Base-by-base conservation (phyloP, 2,329 filamentous ascomycete species). In the Epichloe coenophiala region DNA sequence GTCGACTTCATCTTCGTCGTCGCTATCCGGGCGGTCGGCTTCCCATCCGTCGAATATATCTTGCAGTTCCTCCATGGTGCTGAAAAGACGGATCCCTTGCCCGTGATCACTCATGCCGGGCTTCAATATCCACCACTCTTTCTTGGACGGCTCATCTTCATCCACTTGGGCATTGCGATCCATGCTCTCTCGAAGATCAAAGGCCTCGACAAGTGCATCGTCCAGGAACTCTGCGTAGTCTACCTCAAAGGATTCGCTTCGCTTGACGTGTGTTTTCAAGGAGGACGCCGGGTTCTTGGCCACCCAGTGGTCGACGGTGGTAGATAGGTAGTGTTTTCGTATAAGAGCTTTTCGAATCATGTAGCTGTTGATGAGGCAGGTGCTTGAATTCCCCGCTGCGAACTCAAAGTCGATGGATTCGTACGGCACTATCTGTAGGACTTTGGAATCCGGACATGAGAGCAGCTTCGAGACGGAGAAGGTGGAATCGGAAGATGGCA, bases 201-300 rank as follows among this genome's bases (percentile, higher is more conserved):
- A 97, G 0, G 86, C 86, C 65, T 98, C 93, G 2, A 95, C 75
- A 7, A 98, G 71, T 0, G 93, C 87, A 59, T 98, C 93, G 56
- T 97, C 93, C 13, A 98, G 71, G 61, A 97, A 98, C 69, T 98
- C 93, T 1, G 90, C 89, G 63, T 93, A 98, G 65, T 98, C 93
- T 7, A 98, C 76, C 67, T 98, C 93, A 58, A 98, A 95, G 41
- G 88, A 81, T 55, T 94, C 87, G 42, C 81, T 81, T 2, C 83
- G 78, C 64, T 88, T 86, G 50, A 95, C 80, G 60, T 93, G 84
- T 1, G 71, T 69, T 52, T 71, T 75, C 13, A 98, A 72, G 5
- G 83, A 83, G 9, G 83, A 88, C 1, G 74, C 67, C 0, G 91
- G 88, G 59, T 93, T 76, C 66, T 98, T 98, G 39, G 83, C 81